Conservation (phyloP, 139 green algal species). For the Ettlia oleoabundans region DNA sequence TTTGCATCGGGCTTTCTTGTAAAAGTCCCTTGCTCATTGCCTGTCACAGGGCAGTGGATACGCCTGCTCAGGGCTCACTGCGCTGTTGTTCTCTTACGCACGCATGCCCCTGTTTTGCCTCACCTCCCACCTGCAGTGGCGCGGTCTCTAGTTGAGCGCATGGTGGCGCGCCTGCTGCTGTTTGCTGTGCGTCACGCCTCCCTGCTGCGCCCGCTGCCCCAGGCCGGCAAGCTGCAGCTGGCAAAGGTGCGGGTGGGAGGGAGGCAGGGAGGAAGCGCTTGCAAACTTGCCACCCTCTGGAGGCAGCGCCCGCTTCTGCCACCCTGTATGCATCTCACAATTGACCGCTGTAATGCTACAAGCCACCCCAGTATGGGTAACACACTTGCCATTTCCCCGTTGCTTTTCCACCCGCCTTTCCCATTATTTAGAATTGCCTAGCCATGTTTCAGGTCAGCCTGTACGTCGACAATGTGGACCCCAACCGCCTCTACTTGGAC, state of each 20-base stretch:
- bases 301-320: neutral
- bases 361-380: too few relatives aligned
- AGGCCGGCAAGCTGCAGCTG: conserved; percentile 73
- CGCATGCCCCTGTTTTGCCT: conserved; percentile 23
- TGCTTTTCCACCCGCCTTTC: neutral
- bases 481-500: too few relatives aligned
- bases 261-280: neutral
- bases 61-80: too few relatives aligned
- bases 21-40: too few relatives aligned
- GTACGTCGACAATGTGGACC: too few relatives aligned
- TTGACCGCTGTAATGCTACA: too few relatives aligned
- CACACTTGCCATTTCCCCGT: neutral
- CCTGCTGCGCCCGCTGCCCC: conserved; percentile 79
- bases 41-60: too few relatives aligned
- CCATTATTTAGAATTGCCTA: too few relatives aligned
- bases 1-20: too few relatives aligned
- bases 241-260: conserved; percentile 49
- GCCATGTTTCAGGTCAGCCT: too few relatives aligned
- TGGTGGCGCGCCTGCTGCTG: conserved; percentile 82
- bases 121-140: conserved; percentile 56
- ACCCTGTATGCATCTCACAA: neutral
- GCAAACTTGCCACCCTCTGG: neutral
- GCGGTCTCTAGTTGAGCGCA: conserved; percentile 70
- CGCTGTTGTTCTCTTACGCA: neutral
- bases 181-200: conserved; percentile 91